A percentile compares a stretch with the other conserved stretches of the same genome.
These are phyloP conservation scores for Cryphonectria carpinicola DNA, from an alignment of 2,329 filamentous ascomycete genomes.

Conservation along the genomic window DNA sequence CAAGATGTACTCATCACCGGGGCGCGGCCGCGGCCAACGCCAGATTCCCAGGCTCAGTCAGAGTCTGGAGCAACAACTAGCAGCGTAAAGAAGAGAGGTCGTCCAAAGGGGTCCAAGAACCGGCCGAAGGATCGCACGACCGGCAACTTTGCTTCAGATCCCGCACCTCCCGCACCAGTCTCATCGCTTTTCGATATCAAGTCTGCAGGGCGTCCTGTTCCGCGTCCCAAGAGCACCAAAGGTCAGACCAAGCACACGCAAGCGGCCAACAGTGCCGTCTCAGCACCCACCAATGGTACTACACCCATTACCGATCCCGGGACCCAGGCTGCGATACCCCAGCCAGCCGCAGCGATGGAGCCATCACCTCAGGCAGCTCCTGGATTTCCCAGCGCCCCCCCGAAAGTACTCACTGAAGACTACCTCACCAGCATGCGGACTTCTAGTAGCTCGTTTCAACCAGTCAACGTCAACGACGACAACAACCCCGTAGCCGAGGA, in stretches of 20 bases:
- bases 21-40: conserved; percentile 9
- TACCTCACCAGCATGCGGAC: neutral
- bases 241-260: conserved; percentile 43
- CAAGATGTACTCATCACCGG: conserved; percentile 17
- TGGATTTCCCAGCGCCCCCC: conserved; percentile 20
- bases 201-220: conserved; percentile 29
- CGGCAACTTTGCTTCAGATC: conserved; percentile 5
- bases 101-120: conserved; percentile 59
- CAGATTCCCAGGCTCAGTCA: conserved; percentile 3
- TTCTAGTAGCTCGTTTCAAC: conserved; percentile 23
- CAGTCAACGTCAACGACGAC: conserved; percentile 13
- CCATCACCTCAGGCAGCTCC: conserved; percentile 15
- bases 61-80: conserved; percentile 31
- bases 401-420: conserved; percentile 21
- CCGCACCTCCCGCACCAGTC: conserved; percentile 14
- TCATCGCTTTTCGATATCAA: conserved; percentile 23
- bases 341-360: conserved; percentile 11
- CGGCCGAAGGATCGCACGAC: conserved; percentile 42
- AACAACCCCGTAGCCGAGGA: neutral
- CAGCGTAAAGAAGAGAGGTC: conserved; percentile 46
- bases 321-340: neutral
- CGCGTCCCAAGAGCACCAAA: conserved; percentile 52
- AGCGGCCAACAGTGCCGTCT: conserved; percentile 5
- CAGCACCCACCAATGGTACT: conserved; percentile 4
- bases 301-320: neutral